phyloP scores from a whole-genome alignment of 164 flowering plant genomes.

The Magnolia sinica region DNA sequence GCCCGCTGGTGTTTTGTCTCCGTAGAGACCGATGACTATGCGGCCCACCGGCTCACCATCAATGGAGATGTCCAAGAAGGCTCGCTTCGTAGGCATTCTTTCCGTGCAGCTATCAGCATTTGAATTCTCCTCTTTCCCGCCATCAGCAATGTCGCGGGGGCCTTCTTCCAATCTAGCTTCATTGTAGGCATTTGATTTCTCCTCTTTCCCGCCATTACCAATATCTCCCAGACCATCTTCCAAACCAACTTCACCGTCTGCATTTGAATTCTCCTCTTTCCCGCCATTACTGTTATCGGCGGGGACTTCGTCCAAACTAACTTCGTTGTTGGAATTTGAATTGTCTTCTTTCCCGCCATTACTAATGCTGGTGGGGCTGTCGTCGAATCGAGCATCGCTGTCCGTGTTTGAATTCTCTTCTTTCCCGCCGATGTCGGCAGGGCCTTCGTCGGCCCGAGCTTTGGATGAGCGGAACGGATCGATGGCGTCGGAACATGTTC shows the following conservation, averaged over 20 bases:
- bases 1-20: constrained; percentile 45
- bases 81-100: constrained; percentile 38
- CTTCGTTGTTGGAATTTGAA: neutral
- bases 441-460: constrained; percentile 43
- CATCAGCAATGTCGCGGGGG: constrained; percentile 2
- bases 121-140: constrained; percentile 7
- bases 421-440: neutral
- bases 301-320: neutral
- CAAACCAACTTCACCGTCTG: neutral
- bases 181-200: neutral
- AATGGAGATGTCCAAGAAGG: constrained; percentile 74
- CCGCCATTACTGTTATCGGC: neutral
- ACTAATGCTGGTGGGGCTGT: constrained; percentile 7
- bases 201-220: neutral
- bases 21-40: constrained; percentile 57
- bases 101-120: constrained; percentile 22
- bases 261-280: neutral
- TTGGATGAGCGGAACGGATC: constrained; percentile 25
- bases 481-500: constrained; percentile 25
- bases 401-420: neutral
- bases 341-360: no score
- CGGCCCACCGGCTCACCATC: constrained; percentile 73
- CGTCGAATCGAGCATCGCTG: constrained; percentile 39
- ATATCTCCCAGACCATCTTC: no score
- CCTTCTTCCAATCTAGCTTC: constrained; percentile 42